Evolutionary conservation across 2,329 filamentous ascomycete genomes (phyloP), one percentile per base, ranked within the genome.

Genomic region (Aaosphaeria arxii): DNA sequence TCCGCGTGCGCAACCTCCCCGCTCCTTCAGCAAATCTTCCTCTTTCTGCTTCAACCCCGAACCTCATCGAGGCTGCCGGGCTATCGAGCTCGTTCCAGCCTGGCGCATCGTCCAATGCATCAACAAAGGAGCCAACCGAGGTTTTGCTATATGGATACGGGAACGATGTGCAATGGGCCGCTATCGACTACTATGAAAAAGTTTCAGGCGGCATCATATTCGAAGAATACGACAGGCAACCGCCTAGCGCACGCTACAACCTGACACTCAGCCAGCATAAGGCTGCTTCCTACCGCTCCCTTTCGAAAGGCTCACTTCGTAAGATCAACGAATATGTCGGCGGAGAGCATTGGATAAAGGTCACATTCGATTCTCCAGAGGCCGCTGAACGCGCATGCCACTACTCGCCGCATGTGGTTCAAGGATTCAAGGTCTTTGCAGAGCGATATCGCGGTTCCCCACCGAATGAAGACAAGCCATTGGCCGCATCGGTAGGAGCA

Each of bases 141-240:
- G 82, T 95, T 53, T 84, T 96, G 47, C 77, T 97, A 11, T 88
- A 91, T 57, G 92, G 92, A 30, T 96, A 91, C 71, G 83, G 69
- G 74, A 85, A 71, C 79, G 77, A 81, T 4, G 66, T 70, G 6
- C 81, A 85, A 64, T 96, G 94, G 80, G 90, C 91, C 30, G 91
- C 91, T 32, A 86, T 97, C 59, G 85, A 88, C 57, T 89, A 89
- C 72, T 97, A 88, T 73, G 92, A 96, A 74, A 82, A 86, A 51
- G 84, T 95, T 39, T 92, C 89, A 5, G 71, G 74, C 31, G 91
- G 91, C 29, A 75, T 83, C 53, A 89, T 96, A 66, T 91, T 91
- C 71, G 92, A 97, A 73, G 91, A 96, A 72, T 97, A 97, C 71
- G 84, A 91, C 6, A 85, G 92, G 53, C 85, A 88, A 54, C 87